Evolutionary conservation across 163 green algal species (phyloP).

Genomic region (Coccomyxa subellipsoidea): DNA sequence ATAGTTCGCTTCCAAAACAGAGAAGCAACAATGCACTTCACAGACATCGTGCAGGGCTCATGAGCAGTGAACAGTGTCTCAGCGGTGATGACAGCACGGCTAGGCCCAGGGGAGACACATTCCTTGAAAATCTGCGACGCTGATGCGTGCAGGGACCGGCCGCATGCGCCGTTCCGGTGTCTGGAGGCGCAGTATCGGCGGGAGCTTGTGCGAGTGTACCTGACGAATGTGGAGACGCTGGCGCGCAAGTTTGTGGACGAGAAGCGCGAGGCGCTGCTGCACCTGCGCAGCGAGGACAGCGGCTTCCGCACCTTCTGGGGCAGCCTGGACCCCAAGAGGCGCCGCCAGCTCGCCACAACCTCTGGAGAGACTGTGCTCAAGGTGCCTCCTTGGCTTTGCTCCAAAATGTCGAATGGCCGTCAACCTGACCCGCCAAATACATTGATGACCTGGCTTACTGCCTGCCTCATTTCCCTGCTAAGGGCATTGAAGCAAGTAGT

Average conservation of each 20-base stretch:
- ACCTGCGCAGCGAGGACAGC: constrained; percentile 20
- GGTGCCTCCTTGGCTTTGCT: constrained; percentile 17
- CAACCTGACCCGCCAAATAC: too few relatives aligned
- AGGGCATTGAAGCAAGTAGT: too few relatives aligned
- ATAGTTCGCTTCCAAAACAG: too few relatives aligned
- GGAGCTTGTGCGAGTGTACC: constrained; percentile 96
- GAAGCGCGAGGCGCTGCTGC: constrained; percentile 62
- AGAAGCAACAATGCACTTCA: too few relatives aligned
- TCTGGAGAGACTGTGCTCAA: constrained; percentile 47
- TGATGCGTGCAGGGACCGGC: constrained; percentile 68
- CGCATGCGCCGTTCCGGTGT: constrained; percentile 82
- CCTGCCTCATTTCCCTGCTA: background rate
- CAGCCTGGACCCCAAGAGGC: constrained; percentile 7
- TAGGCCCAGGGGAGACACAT: too few relatives aligned
- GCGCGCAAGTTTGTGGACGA: constrained; percentile 93
- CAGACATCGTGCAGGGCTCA: too few relatives aligned
- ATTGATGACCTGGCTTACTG: background rate
- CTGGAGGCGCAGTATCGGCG: constrained; percentile 93
- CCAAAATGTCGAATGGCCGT: too few relatives aligned
- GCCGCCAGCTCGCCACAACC: constrained; percentile 14
- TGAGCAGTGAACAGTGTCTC: too few relatives aligned
- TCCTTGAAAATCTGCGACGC: too few relatives aligned
- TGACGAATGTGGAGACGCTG: constrained; percentile 96
- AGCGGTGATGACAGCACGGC: too few relatives aligned
- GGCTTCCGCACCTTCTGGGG: constrained; percentile 45